These are phyloP conservation scores for Melanomma pulvis-pyrius DNA, from an alignment of 495 filamentous ascomycete species.

Conservation along the genomic window DNA sequence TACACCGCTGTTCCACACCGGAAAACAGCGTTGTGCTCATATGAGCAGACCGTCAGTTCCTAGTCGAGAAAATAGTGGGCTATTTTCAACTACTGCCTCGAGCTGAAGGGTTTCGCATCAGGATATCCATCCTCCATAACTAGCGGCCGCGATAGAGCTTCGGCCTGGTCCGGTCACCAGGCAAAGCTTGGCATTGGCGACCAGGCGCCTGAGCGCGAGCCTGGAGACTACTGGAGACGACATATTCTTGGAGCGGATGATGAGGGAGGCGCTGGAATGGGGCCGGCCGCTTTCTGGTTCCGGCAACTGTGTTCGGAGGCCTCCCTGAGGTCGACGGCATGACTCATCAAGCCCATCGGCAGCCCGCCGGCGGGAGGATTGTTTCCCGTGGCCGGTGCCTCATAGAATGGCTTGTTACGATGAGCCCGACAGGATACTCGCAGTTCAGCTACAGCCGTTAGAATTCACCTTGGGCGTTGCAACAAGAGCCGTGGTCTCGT, in stretches of 20 bases:
- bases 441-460: slow-evolving; percentile 15
- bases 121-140: not conserved
- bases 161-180: not conserved
- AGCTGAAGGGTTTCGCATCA: not conserved
- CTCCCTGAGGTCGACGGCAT: slow-evolving; percentile 6
- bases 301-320: slow-evolving; percentile 14
- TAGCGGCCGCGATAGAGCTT: not conserved
- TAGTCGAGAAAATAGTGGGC: not conserved
- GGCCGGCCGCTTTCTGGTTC: slow-evolving; percentile 1
- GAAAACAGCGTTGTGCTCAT: not conserved
- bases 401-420: not conserved
- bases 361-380: not conserved
- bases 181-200: slow-evolving; percentile 10
- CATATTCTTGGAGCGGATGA: slow-evolving; percentile 13
- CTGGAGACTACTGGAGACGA: slow-evolving; percentile 3
- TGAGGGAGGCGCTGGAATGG: slow-evolving; percentile 19
- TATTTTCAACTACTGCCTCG: not conserved
- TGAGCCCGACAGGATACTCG: not conserved
- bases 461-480: not conserved
- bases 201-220: slow-evolving; percentile 1
- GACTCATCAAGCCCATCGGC: slow-evolving; percentile 2
- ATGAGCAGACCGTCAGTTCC: not conserved
- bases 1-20: slow-evolving; percentile 8
- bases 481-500: slow-evolving; percentile 5
- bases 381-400: not conserved